Conservation (phyloP, 768 basidiomycete genomes). For the Lepiota subincarnata region DNA sequence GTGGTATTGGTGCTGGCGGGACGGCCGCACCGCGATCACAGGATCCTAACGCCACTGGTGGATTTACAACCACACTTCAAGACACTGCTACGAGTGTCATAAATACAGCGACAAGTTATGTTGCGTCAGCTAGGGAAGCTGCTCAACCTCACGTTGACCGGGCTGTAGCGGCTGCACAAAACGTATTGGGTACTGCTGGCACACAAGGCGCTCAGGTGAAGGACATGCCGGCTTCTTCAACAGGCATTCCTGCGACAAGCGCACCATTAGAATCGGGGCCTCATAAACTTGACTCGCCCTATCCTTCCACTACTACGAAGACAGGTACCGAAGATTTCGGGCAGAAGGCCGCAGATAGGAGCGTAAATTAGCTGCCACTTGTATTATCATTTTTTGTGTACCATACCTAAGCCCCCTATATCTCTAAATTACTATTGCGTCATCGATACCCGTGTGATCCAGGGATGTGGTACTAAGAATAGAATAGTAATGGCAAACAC, state of each 20-base stretch:
- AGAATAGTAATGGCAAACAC: too few species aligned
- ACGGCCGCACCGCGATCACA: background rate
- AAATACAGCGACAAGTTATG: background rate
- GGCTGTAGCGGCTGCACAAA: background rate
- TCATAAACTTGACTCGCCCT: slow-evolving; percentile 28
- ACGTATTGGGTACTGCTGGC: slow-evolving; percentile 1
- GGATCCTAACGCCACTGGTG: background rate
- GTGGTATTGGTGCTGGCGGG: background rate
- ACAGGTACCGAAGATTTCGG: slow-evolving; percentile 18
- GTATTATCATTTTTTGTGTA: background rate
- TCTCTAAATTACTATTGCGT: background rate
- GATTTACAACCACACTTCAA: background rate
- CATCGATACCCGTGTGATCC: too few species aligned
- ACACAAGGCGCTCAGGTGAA: slow-evolving; percentile 2
- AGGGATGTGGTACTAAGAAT: too few species aligned
- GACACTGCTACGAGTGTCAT: slow-evolving; percentile 4
- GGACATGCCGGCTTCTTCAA: slow-evolving; percentile 1
- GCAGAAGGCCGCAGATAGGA: slow-evolving; percentile 15
- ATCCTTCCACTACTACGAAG: slow-evolving; percentile 21
- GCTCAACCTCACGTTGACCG: slow-evolving; percentile 5
- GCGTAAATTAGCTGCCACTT: background rate
- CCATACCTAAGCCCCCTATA: background rate
- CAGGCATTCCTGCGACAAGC: slow-evolving; percentile 30
- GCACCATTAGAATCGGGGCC: slow-evolving; percentile 38
- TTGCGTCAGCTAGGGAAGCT: slow-evolving; percentile 1